A percentile compares a stretch with the other conserved stretches of the same genome.
Evolutionary conservation across 192 early-diverging fungal species (phyloP).

Genomic region (Thoreauomyces humboldtii): DNA sequence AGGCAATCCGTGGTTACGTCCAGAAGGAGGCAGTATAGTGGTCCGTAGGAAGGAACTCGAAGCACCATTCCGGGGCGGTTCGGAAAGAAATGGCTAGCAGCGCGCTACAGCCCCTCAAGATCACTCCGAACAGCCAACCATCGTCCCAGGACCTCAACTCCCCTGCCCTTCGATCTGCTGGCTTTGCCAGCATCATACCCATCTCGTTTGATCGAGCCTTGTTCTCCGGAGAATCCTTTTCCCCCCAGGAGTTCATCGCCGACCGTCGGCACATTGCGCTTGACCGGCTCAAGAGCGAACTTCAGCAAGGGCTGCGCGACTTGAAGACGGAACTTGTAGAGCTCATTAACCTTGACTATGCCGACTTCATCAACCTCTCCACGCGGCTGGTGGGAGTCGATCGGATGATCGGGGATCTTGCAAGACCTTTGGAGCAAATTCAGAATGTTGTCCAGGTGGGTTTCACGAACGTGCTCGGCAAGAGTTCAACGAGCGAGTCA

Average conservation of each 20-base stretch:
- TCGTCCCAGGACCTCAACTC: too few species aligned
- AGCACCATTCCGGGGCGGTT: too few species aligned
- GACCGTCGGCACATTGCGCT: slow-evolving; percentile 65
- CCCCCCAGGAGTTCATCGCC: slow-evolving; percentile 60
- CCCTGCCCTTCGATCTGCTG: background rate
- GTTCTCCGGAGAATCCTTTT: slow-evolving; percentile 37
- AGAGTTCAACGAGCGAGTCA: too few species aligned
- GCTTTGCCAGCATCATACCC: slow-evolving; percentile 16
- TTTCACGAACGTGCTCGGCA: too few species aligned
- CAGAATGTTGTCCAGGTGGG: slow-evolving; percentile 59
- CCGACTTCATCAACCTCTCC: slow-evolving; percentile 77
- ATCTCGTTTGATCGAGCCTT: slow-evolving; percentile 22
- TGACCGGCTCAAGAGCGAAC: slow-evolving; percentile 62
- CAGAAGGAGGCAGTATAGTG: too few species aligned
- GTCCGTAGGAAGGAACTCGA: too few species aligned
- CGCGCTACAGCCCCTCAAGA: too few species aligned
- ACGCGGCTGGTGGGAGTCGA: slow-evolving; percentile 76
- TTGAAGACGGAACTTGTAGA: slow-evolving; percentile 75
- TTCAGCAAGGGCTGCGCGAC: slow-evolving; percentile 52
- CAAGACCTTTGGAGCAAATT: slow-evolving; percentile 58
- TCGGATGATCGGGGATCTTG: slow-evolving; percentile 60
- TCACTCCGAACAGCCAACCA: too few species aligned
- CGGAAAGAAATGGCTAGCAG: too few species aligned
- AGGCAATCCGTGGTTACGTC: too few species aligned
- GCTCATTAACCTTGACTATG: slow-evolving; percentile 75